phyloP scores from a whole-genome alignment of 1,139 yeast genomes.

The Hyphopichia burtonii region DNA sequence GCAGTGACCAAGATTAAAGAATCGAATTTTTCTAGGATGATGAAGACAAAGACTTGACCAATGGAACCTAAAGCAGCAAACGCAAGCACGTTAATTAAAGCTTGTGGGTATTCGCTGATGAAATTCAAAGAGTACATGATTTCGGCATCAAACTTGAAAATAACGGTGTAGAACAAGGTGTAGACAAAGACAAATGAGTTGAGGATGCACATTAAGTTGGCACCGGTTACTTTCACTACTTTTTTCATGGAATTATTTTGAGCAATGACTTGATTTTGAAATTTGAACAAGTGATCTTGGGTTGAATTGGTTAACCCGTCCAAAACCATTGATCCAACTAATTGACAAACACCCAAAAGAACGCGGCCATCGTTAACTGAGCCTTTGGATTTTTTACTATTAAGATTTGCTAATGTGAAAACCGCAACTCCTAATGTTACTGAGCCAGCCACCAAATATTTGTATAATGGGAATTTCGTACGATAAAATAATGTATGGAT shows the following conservation, averaged over 20 bases:
- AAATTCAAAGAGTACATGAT: conserved; percentile 48
- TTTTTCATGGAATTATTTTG: conserved; percentile 3
- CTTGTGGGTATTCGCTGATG: conserved; percentile 36
- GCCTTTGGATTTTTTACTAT: conserved; percentile 14
- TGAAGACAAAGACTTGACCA: conserved; percentile 90
- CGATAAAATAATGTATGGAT: conserved; percentile 76
- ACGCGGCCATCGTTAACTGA: conserved; percentile 41
- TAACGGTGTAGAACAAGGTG: conserved; percentile 38
- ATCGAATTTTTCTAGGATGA: conserved; percentile 80
- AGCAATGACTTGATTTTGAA: conserved; percentile 13
- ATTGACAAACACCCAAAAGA: conserved; percentile 57
- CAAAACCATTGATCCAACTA: conserved; percentile 64
- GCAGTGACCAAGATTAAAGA: conserved; percentile 85
- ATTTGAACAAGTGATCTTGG: conserved; percentile 78
- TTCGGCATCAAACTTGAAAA: conserved; percentile 47
- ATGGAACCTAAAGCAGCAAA: conserved; percentile 83
- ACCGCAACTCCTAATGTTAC: conserved; percentile 82
- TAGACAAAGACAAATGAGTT: conserved; percentile 55
- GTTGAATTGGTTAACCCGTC: conserved; percentile 94
- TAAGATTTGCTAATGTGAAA: conserved; percentile 56
- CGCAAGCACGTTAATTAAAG: conserved; percentile 56
- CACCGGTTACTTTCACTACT: conserved; percentile 48
- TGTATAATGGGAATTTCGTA: conserved; percentile 69
- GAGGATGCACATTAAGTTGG: conserved; percentile 81
- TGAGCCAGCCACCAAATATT: conserved; percentile 69